phyloP scores from a whole-genome alignment of 805 yeast species.

The Wickerhamiella azyma region DNA sequence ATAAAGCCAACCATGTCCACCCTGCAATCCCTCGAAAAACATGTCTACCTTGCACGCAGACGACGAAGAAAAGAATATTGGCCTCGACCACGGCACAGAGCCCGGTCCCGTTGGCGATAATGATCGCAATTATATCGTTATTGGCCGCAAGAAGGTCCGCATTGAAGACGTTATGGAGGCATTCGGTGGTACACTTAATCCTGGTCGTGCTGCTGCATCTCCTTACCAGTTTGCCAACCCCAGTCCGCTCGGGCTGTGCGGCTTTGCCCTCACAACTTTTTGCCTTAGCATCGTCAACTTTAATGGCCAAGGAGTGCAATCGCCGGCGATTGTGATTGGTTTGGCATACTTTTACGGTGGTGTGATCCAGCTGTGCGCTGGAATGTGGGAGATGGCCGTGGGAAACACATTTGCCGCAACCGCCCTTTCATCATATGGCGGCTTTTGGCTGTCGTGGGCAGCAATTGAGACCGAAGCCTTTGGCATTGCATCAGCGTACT shows the following conservation, averaged over 20 bases:
- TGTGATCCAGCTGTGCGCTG: slow-evolving; percentile 43
- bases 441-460: slow-evolving; percentile 55
- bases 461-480: slow-evolving; percentile 47
- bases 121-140: slow-evolving; percentile 47
- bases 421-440: slow-evolving; percentile 50
- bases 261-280: slow-evolving; percentile 51
- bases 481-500: slow-evolving; percentile 45
- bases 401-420: slow-evolving; percentile 59
- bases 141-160: slow-evolving; percentile 60
- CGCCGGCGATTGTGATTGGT: slow-evolving; percentile 43
- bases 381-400: slow-evolving; percentile 50
- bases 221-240: slow-evolving; percentile 50
- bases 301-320: slow-evolving; percentile 37
- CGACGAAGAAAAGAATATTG: neutral
- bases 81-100: neutral
- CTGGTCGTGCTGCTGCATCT: slow-evolving; percentile 50
- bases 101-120: neutral
- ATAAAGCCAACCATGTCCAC: neutral
- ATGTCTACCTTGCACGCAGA: neutral
- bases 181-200: slow-evolving; percentile 66
- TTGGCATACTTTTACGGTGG: slow-evolving; percentile 54
- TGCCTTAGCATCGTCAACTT: slow-evolving; percentile 43
- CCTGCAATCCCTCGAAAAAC: neutral
- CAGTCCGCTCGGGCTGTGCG: slow-evolving; percentile 49
- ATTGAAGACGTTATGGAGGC: slow-evolving; percentile 30